Percentiles rank a stretch among this genome's conserved stretches.
Conservation (phyloP, 2,329 filamentous ascomycete genomes). For the Paecilomyces variotii region DNA sequence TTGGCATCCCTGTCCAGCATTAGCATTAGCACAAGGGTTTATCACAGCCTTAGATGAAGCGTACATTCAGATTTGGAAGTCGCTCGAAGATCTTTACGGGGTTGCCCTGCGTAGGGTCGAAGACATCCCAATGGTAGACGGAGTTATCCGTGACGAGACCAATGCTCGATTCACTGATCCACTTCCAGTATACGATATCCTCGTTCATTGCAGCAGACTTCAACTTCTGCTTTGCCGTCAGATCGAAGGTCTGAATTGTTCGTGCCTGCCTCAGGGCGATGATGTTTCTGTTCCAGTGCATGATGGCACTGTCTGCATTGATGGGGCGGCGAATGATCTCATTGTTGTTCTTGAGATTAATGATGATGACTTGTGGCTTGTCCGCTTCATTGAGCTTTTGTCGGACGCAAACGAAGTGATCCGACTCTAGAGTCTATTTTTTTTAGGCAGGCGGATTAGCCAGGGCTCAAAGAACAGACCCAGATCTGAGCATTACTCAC, state of each 20-base stretch:
- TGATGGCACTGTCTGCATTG: constrained; percentile 98
- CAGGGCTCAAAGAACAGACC: constrained; percentile 6
- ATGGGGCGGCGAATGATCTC: constrained; percentile 90
- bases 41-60: constrained; percentile 25
- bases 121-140: constrained; percentile 97
- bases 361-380: constrained; percentile 88
- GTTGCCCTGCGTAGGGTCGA: constrained; percentile 68
- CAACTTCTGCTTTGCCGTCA: constrained; percentile 85
- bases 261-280: constrained; percentile 92
- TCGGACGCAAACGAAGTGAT: constrained; percentile 90
- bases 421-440: constrained; percentile 87
- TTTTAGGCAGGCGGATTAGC: constrained; percentile 13
- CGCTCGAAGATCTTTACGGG: constrained; percentile 92
- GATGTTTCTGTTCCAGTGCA: constrained; percentile 96
- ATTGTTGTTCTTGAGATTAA: constrained; percentile 96
- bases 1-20: constrained; percentile 65
- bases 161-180: constrained; percentile 83
- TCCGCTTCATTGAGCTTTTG: constrained; percentile 82
- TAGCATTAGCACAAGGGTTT: not conserved
- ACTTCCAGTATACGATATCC: constrained; percentile 98
- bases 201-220: constrained; percentile 96
- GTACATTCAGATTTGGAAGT: constrained; percentile 77
- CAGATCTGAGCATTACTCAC: constrained; percentile 44
- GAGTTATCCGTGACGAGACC: constrained; percentile 85
- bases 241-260: constrained; percentile 96